Base-by-base conservation (phyloP, 2,329 filamentous ascomycete genomes). In the Aspergillus sp. region DNA sequence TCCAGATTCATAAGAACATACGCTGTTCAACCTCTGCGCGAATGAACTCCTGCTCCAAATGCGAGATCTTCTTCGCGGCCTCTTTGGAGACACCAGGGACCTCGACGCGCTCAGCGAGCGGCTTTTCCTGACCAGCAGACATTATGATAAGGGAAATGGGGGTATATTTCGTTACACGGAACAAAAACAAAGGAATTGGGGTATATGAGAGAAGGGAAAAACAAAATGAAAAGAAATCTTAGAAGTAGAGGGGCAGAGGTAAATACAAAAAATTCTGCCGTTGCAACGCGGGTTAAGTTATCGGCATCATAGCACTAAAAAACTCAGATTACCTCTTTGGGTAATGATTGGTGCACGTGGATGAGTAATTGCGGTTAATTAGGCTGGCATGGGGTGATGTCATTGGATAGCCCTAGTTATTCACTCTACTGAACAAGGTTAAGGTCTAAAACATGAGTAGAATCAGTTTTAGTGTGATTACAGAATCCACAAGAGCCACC, bases 31-130 rank as follows among this genome's bases (percentile, higher is more conserved):
- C 77, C 71, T 96, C 90, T 32, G 83, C 83, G 60, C 90, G 82
- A 51, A 90, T 84, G 61, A 95, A 95, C 54, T 94, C 85, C 58
- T 83, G 79, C 75, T 95, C 88, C 54, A 96, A 77, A 49, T 85
- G 79, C 49, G 82, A 80, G 55, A 97, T 82, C 66, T 91, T 81
- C 50, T 54, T 60, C 47, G 54, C 52, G 12, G 60, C 59, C 69
- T 89, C 85, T 49, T 60, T 60, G 23, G 68, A 63, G 47, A 70
- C 58, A 43, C 49, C 45, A 35, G 66, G 65, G 27, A 61, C 30
- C 52, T 63, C 63, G 49, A 67, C 53, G 49, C 64, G 62, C 49
- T 70, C 65, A 43, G 65, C 54, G 39, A 70, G 63, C 23, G 58
- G 66, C 57, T 58, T 60, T 52, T 55, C 62, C 50, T 55, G 53